phyloP scores from a whole-genome alignment of 768 basidiomycete species.

The Suillus decipiens region DNA sequence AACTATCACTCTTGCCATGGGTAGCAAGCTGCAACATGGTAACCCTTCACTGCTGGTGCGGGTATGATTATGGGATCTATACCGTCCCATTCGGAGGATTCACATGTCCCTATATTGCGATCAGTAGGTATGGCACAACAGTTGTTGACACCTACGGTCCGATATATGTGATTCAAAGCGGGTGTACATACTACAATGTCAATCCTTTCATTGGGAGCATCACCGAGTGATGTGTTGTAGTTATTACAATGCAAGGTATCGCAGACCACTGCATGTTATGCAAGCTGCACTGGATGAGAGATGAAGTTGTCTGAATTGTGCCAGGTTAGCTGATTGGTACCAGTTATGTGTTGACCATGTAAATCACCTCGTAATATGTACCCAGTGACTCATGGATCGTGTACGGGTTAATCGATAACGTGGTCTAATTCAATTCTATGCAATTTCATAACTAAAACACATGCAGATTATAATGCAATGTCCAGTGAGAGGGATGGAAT shows the following conservation, averaged over 20 bases:
- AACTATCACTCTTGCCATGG: slow-evolving; percentile 34
- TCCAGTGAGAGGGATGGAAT: slow-evolving; percentile 11
- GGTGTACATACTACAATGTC: slow-evolving; percentile 30
- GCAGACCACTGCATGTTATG: no score
- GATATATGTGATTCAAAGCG: slow-evolving; percentile 22
- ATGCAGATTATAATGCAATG: slow-evolving; percentile 8
- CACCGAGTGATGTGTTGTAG: background rate
- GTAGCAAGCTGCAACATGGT: slow-evolving; percentile 24
- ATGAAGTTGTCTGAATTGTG: no score
- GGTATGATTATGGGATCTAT: slow-evolving; percentile 20
- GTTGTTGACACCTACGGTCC: slow-evolving; percentile 18
- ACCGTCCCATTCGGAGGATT: slow-evolving; percentile 25
- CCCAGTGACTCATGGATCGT: no score
- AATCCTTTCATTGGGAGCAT: slow-evolving; percentile 27
- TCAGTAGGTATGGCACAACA: slow-evolving; percentile 22
- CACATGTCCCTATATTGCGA: slow-evolving; percentile 23
- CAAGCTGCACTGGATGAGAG: no score
- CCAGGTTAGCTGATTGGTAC: no score
- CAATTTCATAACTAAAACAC: slow-evolving; percentile 12
- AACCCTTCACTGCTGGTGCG: slow-evolving; percentile 16
- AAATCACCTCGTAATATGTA: no score
- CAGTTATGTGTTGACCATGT: no score
- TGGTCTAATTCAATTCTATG: background rate
- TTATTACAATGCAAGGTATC: background rate
- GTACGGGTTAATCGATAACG: no score